phyloP scores from a whole-genome alignment of 495 filamentous ascomycete genomes.

The Penicillium paxilli region DNA sequence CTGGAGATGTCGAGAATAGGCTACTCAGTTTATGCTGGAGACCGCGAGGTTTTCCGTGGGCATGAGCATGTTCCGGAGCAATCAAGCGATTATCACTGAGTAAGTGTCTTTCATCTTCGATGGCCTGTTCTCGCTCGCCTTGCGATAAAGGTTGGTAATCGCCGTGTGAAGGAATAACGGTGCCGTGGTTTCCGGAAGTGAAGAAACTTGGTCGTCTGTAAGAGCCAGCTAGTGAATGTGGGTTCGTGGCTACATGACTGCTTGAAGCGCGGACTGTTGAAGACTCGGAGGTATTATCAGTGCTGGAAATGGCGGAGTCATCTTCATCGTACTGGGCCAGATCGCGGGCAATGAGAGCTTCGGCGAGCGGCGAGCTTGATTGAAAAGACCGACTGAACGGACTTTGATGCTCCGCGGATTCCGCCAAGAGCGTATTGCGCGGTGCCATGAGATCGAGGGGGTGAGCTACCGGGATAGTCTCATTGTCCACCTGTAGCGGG shows the following conservation, averaged over 20 bases:
- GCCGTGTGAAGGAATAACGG: conserved; percentile 41
- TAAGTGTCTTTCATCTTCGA: conserved; percentile 71
- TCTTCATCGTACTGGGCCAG: conserved; percentile 58
- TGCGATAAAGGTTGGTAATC: conserved; percentile 56
- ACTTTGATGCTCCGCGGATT: conserved; percentile 23
- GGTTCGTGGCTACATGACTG: conserved; percentile 31
- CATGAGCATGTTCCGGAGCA: conserved; percentile 61
- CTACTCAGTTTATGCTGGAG: conserved; percentile 31
- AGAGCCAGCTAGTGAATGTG: conserved; percentile 63
- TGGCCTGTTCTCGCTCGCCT: conserved; percentile 61
- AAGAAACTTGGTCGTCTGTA: conserved; percentile 68
- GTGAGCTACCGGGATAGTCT: conserved; percentile 4
- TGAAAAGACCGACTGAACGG: conserved; percentile 42
- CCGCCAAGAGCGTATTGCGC: conserved; percentile 22
- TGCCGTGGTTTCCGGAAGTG: conserved; percentile 56
- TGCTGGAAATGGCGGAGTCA: conserved; percentile 34
- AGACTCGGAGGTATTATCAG: conserved; percentile 49
- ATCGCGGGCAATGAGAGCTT: conserved; percentile 69
- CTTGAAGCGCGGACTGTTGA: conserved; percentile 48
- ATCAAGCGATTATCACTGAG: conserved; percentile 77
- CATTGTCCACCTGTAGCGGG: conserved; percentile 13
- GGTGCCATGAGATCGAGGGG: conserved; percentile 17
- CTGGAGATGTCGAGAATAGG: conserved; percentile 21
- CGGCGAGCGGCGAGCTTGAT: conserved; percentile 64
- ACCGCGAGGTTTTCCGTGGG: conserved; percentile 26